phyloP scores from a whole-genome alignment of 192 early-diverging fungal species.

The Gaertneriomyces sp. region DNA sequence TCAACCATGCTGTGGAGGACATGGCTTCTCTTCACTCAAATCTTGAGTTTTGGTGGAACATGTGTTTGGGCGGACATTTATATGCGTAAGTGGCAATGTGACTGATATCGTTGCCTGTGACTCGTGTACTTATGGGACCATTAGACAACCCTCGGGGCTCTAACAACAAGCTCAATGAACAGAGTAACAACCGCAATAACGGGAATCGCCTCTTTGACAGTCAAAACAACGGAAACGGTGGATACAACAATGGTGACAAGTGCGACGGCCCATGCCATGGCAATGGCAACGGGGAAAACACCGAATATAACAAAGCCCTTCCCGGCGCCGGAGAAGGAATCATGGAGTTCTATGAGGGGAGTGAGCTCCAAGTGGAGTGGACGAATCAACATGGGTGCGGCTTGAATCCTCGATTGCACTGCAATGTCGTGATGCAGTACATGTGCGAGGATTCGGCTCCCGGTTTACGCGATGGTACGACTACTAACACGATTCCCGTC shows the following conservation, averaged over 20 bases:
- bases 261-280: constrained; percentile 23
- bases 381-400: constrained; percentile 35
- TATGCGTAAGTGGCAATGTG: background rate
- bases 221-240: constrained; percentile 39
- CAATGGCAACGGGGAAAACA: constrained; percentile 11
- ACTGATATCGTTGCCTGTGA: background rate
- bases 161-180: constrained; percentile 40
- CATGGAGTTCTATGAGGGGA: constrained; percentile 38
- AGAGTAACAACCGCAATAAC: constrained; percentile 31
- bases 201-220: constrained; percentile 35
- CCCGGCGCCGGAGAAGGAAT: constrained; percentile 29
- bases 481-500: constrained; percentile 27
- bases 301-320: constrained; percentile 15
- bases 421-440: constrained; percentile 35
- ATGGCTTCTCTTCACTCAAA: too few relatives aligned
- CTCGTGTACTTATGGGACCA: background rate
- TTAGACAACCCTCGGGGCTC: constrained; percentile 38
- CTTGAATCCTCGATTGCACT: constrained; percentile 19
- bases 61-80: constrained; percentile 2
- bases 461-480: constrained; percentile 28
- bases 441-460: constrained; percentile 29
- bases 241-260: constrained; percentile 36
- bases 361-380: constrained; percentile 31
- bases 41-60: background rate
- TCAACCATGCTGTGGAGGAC: too few relatives aligned